Percentiles rank a stretch among this genome's conserved stretches.
Conservation (phyloP, 139 green algal genomes). For the Picochlorum sp. region DNA sequence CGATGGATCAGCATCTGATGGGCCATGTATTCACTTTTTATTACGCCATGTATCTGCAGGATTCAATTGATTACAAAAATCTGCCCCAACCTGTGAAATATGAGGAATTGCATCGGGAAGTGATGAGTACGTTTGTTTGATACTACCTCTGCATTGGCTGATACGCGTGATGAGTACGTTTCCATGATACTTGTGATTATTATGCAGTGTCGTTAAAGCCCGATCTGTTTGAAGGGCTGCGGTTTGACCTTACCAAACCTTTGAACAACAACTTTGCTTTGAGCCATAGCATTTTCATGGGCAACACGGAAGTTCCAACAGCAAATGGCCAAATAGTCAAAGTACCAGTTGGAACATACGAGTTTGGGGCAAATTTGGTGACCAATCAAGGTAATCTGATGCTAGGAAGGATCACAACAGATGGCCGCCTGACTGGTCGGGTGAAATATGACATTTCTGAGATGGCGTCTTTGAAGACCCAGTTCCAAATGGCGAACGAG, state of each 20-base stretch:
- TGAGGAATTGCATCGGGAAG: constrained; percentile 89
- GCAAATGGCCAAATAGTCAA: constrained; percentile 66
- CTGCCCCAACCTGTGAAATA: constrained; percentile 83
- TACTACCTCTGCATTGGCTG: not conserved
- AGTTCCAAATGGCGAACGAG: constrained; percentile 77
- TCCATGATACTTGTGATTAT: not conserved
- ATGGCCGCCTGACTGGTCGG: constrained; percentile 71
- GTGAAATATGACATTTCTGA: constrained; percentile 83
- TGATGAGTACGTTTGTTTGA: constrained; percentile 56
- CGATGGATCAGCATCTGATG: too few species aligned
- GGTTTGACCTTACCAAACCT: constrained; percentile 96
- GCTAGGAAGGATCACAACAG: constrained; percentile 82
- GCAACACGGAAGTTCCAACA: constrained; percentile 81
- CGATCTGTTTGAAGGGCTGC: constrained; percentile 91
- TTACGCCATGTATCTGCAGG: not conserved
- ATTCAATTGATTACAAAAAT: constrained; percentile 19
- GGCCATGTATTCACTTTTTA: too few species aligned
- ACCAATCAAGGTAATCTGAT: constrained; percentile 68
- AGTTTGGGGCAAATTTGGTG: constrained; percentile 97
- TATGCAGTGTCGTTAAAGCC: constrained; percentile 86
- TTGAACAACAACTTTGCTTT: constrained; percentile 97
- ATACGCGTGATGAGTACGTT: not conserved
- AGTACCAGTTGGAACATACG: constrained; percentile 80
- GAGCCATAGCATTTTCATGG: constrained; percentile 90
- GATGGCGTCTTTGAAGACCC: constrained; percentile 63